These are phyloP conservation scores for Gentiana straminea DNA, from an alignment of 257 asterid genomes.

Conservation along the genomic window DNA sequence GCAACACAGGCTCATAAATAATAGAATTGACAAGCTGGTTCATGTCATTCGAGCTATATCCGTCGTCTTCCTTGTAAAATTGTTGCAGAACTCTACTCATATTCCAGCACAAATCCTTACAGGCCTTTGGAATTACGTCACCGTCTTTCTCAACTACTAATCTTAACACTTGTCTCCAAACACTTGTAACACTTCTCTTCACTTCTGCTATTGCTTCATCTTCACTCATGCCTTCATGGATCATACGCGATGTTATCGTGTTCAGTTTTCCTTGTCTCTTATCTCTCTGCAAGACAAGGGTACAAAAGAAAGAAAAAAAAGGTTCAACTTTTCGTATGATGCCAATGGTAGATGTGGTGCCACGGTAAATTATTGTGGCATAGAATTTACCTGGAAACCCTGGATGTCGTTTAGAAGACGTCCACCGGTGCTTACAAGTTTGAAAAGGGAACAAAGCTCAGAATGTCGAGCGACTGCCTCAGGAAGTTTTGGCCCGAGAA, in stretches of 20 bases:
- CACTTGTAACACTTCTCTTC: constrained; percentile 25
- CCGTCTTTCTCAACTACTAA: constrained; percentile 13
- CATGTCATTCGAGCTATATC: constrained; percentile 51
- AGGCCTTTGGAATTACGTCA: constrained; percentile 51
- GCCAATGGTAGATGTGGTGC: no score
- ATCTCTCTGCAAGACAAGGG: constrained; percentile 51
- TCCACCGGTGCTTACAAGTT: constrained; percentile 63
- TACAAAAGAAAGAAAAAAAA: background rate
- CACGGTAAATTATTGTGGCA: no score
- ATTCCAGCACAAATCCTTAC: constrained; percentile 78
- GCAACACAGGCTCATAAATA: constrained; percentile 36
- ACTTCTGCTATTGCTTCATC: constrained; percentile 38
- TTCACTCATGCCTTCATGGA: constrained; percentile 26
- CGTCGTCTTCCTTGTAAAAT: constrained; percentile 61
- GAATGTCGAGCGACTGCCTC: constrained; percentile 52
- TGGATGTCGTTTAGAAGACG: constrained; percentile 77
- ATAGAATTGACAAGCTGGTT: constrained; percentile 35
- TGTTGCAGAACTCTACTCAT: constrained; percentile 50
- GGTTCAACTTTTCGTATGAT: no score
- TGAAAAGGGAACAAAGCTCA: constrained; percentile 46
- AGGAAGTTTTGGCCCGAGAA: constrained; percentile 70
- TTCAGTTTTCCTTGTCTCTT: constrained; percentile 58
- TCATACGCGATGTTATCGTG: constrained; percentile 39
- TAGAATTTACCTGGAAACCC: constrained; percentile 47
- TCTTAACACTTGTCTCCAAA: constrained; percentile 14